Evolutionary conservation across 352 stramenopile species (phyloP).

Genomic region (Globisporangium mamillatum): DNA sequence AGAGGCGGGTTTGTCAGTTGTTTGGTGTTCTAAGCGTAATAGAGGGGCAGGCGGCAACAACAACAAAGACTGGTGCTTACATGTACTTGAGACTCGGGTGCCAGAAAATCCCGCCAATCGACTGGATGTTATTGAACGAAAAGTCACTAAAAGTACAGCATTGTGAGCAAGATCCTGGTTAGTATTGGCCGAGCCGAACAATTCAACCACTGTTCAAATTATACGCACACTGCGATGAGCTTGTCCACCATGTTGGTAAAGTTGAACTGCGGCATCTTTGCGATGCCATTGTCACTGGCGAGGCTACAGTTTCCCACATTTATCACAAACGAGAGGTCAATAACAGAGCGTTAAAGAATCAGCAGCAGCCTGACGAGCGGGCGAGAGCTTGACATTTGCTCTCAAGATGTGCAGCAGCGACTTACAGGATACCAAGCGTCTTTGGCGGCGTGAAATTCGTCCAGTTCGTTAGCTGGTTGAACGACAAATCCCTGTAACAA

Average conservation of each 20-base stretch:
- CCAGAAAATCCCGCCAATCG: constrained; percentile 21
- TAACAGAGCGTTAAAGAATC: neutral
- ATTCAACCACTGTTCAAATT: neutral
- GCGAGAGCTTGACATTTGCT: neutral
- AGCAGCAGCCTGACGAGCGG: neutral
- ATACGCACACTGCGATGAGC: constrained; percentile 11
- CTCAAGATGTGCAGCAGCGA: neutral
- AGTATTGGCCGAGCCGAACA: neutral
- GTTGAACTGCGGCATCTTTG: constrained; percentile 10
- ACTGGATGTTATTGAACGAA: constrained; percentile 20
- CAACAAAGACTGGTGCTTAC: neutral
- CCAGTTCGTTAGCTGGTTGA: constrained; percentile 15
- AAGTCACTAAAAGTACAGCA: constrained; percentile 19
- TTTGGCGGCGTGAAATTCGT: neutral
- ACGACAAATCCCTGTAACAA: constrained; percentile 15
- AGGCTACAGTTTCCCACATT: constrained; percentile 1
- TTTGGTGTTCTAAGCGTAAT: neutral
- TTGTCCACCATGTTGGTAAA: constrained; percentile 7
- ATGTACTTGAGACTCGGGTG: constrained; percentile 15
- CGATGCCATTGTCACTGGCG: constrained; percentile 19
- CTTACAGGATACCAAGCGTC: constrained; percentile 14
- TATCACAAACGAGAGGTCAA: neutral
- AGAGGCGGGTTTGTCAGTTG: neutral
- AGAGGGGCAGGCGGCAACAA: neutral
- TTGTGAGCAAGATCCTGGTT: neutral